A percentile compares a stretch with the other conserved stretches of the same genome.
These are phyloP conservation scores for Lentinula raphanica DNA, from an alignment of 768 basidiomycete genomes.

Conservation along the genomic window DNA sequence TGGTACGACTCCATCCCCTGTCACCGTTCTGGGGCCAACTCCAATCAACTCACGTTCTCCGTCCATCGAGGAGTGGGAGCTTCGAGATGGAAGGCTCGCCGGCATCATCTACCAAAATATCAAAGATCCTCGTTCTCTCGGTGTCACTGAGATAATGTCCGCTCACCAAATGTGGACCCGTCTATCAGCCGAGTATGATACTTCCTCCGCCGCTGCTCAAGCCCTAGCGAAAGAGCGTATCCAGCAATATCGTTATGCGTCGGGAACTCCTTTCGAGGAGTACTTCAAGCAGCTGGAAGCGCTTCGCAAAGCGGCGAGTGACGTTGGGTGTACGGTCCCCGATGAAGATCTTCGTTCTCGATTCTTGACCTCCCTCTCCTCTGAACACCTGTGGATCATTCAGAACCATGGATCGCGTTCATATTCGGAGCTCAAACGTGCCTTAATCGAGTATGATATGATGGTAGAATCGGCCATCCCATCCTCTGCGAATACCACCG, in stretches of 20 bases:
- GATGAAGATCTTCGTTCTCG: no score
- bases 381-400: background rate
- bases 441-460: background rate
- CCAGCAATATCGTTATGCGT: no score
- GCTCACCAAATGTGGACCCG: background rate
- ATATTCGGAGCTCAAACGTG: background rate
- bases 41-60: background rate
- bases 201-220: no score
- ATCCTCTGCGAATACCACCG: background rate
- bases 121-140: background rate
- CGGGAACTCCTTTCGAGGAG: background rate
- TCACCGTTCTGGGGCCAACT: no score
- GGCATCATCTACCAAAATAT: background rate
- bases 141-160: background rate
- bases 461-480: background rate
- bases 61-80: background rate
- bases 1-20: no score
- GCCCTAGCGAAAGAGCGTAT: no score
- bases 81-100: no score
- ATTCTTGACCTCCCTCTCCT: background rate
- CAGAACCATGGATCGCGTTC: background rate
- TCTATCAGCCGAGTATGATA: background rate
- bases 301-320: background rate
- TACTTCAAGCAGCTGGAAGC: background rate
- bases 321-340: background rate